phyloP scores from a whole-genome alignment of 2,329 filamentous ascomycete genomes.

The Myriosclerotinia scirpicola region DNA sequence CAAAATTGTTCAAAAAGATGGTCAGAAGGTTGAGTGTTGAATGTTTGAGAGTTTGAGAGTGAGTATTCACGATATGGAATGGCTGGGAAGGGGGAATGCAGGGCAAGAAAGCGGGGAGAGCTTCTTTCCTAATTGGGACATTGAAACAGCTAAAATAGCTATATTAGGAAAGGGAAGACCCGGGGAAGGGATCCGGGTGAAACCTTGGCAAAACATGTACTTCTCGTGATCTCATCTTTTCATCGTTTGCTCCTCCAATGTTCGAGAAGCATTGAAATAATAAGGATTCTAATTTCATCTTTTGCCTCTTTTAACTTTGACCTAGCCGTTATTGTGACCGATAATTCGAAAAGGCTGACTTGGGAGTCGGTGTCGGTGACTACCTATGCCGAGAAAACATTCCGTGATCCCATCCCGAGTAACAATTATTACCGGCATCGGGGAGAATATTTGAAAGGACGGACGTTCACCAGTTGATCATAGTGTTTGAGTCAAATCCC shows the following conservation, averaged over 20 bases:
- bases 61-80: constrained; percentile 14
- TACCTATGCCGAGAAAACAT: too few relatives aligned
- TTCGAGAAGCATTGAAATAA: not conserved
- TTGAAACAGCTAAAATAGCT: not conserved
- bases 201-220: constrained; percentile 2
- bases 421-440: too few relatives aligned
- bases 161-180: not conserved
- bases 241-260: not conserved
- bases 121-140: constrained; percentile 30
- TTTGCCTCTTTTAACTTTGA: too few relatives aligned
- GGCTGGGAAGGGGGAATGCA: constrained; percentile 14
- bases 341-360: too few relatives aligned
- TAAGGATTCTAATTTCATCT: too few relatives aligned
- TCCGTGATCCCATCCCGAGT: too few relatives aligned
- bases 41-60: constrained; percentile 6
- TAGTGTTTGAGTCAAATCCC: too few relatives aligned
- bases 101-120: constrained; percentile 28
- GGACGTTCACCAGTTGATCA: too few relatives aligned
- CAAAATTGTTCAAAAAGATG: constrained; percentile 5
- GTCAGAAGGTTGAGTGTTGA: not conserved
- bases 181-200: constrained; percentile 4
- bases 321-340: too few relatives aligned
- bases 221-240: not conserved
- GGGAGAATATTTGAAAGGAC: too few relatives aligned
- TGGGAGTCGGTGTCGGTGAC: too few relatives aligned